phyloP scores from a whole-genome alignment of 176 grass and related monocot species.

The Microstegium vimineum region DNA sequence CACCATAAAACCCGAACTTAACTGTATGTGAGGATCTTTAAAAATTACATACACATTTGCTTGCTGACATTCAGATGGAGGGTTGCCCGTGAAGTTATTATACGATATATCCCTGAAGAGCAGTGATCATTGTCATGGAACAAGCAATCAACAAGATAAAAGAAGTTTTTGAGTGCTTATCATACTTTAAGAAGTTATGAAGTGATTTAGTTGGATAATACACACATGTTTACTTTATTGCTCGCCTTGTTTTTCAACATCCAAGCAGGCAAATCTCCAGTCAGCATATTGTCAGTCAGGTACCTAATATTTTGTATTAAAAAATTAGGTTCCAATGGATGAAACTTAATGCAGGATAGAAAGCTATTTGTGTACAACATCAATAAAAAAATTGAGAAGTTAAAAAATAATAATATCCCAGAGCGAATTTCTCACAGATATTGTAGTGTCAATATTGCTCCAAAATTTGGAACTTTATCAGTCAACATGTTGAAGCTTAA shows the following conservation, averaged over 20 bases:
- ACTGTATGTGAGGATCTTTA: constrained; percentile 24
- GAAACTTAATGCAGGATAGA: background rate
- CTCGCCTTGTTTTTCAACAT: constrained; percentile 88
- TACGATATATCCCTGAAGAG: constrained; percentile 70
- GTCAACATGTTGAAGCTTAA: constrained; percentile 75
- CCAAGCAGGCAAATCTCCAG: constrained; percentile 84
- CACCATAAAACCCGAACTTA: constrained; percentile 20
- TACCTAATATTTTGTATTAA: constrained; percentile 50
- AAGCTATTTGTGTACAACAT: constrained; percentile 10
- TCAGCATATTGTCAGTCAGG: constrained; percentile 68
- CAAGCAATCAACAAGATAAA: background rate
- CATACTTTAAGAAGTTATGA: background rate
- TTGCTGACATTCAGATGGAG: constrained; percentile 62
- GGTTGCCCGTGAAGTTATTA: constrained; percentile 73
- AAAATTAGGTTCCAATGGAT: background rate
- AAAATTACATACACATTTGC: constrained; percentile 65
- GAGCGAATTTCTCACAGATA: constrained; percentile 64
- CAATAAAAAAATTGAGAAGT: background rate
- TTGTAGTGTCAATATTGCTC: constrained; percentile 30
- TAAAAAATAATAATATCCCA: constrained; percentile 16
- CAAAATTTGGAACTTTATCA: constrained; percentile 57
- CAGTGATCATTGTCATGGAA: constrained; percentile 22
- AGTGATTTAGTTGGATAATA: constrained; percentile 17
- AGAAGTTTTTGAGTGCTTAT: background rate
- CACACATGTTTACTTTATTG: constrained; percentile 82